Evolutionary conservation across 441 rosid genomes (phyloP).

Genomic region (Brassica hybrid): DNA sequence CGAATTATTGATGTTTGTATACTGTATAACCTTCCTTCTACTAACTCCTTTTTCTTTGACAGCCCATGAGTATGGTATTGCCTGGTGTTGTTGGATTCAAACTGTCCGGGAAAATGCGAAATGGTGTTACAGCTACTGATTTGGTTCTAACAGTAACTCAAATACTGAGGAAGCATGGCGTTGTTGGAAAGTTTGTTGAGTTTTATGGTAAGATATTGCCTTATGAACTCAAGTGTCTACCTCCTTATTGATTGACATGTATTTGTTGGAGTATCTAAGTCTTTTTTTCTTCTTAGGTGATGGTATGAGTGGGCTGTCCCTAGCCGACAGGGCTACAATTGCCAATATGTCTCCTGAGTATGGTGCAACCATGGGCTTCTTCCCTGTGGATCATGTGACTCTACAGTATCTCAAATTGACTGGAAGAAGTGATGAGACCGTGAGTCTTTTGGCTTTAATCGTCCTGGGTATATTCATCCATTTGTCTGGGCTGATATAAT

Average conservation of each 20-base stretch:
- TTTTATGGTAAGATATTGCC: conserved; percentile 72
- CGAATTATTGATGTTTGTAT: background rate
- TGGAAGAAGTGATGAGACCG: conserved; percentile 97
- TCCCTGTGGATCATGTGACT: conserved; percentile 98
- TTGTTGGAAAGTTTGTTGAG: conserved; percentile 98
- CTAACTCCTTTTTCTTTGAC: conserved; percentile 37
- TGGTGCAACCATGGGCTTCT: conserved; percentile 99
- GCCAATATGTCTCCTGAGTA: conserved; percentile 99
- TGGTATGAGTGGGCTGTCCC: conserved; percentile 90
- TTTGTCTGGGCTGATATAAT: conserved; percentile 34
- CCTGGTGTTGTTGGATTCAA: conserved; percentile 99
- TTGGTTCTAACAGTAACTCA: conserved; percentile 97
- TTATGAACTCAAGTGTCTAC: background rate
- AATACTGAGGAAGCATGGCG: conserved; percentile 99
- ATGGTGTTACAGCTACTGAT: conserved; percentile 99
- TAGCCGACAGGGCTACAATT: conserved; percentile 99
- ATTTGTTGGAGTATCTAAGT: conserved; percentile 2
- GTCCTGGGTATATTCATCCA: background rate
- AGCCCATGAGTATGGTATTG: conserved; percentile 99
- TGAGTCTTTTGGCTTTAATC: conserved; percentile 48
- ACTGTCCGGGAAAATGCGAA: conserved; percentile 74
- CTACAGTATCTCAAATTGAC: conserved; percentile 95
- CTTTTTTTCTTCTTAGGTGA: conserved; percentile 56
- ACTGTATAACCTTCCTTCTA: conserved; percentile 18
- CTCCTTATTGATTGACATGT: background rate